Evolutionary conservation across 306 rosid genomes (phyloP).

Genomic region (Geum urbanum): DNA sequence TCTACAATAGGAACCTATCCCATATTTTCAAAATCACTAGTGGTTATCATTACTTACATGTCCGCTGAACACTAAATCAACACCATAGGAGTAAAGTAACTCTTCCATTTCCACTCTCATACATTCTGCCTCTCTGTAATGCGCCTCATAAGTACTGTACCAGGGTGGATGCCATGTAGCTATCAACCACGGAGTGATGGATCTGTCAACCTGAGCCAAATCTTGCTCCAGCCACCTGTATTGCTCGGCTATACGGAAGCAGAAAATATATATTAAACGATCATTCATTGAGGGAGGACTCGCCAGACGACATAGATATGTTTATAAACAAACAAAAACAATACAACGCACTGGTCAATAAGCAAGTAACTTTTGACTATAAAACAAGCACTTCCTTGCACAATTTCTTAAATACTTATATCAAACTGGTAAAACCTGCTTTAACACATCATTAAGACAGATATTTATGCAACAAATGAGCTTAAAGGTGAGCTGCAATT

Average conservation of each 20-base stretch:
- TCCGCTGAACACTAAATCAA: constrained; percentile 74
- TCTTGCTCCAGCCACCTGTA: constrained; percentile 82
- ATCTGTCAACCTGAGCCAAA: constrained; percentile 62
- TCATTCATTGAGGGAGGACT: not conserved
- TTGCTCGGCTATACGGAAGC: constrained; percentile 44
- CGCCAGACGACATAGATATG: not conserved
- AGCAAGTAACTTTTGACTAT: not conserved
- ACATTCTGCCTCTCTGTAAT: constrained; percentile 82
- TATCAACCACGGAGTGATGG: constrained; percentile 78
- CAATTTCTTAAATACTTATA: not conserved
- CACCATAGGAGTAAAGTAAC: constrained; percentile 60
- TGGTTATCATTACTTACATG: constrained; percentile 54
- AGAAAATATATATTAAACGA: constrained; percentile 3
- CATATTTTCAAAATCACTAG: constrained; percentile 9
- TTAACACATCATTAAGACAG: not conserved
- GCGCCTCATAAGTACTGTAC: constrained; percentile 68
- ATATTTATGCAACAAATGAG: not conserved
- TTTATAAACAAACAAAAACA: not conserved
- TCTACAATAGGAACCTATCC: not conserved
- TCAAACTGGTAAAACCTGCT: not conserved
- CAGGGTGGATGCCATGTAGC: constrained; percentile 89
- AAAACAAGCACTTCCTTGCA: not conserved
- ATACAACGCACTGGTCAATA: not conserved
- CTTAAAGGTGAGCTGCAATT: not conserved
- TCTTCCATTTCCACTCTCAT: constrained; percentile 74